phyloP scores from a whole-genome alignment of 2,329 filamentous ascomycete genomes.

The Cadophora sp. region DNA sequence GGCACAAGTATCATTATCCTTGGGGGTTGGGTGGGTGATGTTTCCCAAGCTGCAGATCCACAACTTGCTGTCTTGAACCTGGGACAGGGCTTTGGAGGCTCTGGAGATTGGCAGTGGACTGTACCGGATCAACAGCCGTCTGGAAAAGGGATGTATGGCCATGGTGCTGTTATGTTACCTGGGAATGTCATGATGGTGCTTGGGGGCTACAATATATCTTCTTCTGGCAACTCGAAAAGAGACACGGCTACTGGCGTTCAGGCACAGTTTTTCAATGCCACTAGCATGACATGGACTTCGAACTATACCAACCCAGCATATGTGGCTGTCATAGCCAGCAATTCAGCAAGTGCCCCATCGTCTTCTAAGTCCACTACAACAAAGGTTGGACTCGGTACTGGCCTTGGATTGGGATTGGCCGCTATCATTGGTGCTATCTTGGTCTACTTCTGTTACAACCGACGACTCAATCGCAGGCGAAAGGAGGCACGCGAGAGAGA shows the following conservation, averaged over 20 bases:
- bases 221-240: constrained; percentile 42
- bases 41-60: constrained; percentile 76
- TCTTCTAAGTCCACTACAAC: constrained; percentile 43
- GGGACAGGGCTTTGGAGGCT: constrained; percentile 74
- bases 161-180: constrained; percentile 67
- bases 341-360: constrained; percentile 39
- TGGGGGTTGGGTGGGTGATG: constrained; percentile 92
- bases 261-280: constrained; percentile 64
- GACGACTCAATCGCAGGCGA: constrained; percentile 50
- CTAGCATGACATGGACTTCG: constrained; percentile 62
- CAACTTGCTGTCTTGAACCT: constrained; percentile 81
- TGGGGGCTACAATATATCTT: constrained; percentile 62
- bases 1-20: constrained; percentile 79
- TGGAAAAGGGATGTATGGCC: constrained; percentile 62
- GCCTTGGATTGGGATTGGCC: constrained; percentile 68
- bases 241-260: constrained; percentile 46
- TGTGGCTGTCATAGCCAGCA: constrained; percentile 31
- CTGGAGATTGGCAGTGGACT: constrained; percentile 74
- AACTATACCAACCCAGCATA: constrained; percentile 58
- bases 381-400: constrained; percentile 67
- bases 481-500: constrained; percentile 57
- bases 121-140: constrained; percentile 58
- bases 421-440: constrained; percentile 55
- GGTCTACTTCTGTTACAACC: constrained; percentile 56
- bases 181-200: constrained; percentile 74